Evolutionary conservation across 345 rosid genomes (phyloP), one percentile per base, ranked within the genome.

Genomic region (Populus ilicifolia): DNA sequence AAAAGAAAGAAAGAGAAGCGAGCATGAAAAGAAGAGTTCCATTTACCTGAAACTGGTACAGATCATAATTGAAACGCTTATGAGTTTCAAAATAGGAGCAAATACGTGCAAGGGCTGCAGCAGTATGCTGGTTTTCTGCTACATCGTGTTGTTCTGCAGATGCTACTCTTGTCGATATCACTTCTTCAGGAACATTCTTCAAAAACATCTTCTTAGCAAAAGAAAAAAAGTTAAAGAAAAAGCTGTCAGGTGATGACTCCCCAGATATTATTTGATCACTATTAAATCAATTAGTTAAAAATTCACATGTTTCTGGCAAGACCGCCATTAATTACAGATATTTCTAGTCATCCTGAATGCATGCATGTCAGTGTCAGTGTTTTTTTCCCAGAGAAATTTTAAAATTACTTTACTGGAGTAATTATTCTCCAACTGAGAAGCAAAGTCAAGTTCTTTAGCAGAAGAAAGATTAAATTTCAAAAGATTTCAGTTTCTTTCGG

Each of bases 11-110:
- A 20, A 70, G 8, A 33, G 8, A 62, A 36, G 6, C 35, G 17
- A 13, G 27, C 52, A 54, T 7, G 23, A 8, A 14, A 59, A 46
- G 46, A 13, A 16, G 44, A 67, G 35, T 71, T 38, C 38, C 41
- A 66, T 36, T 29, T 80, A 95, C 99, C 98, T 87, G 94, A 85
- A 95, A 95, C 72, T 83, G 86, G 89, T 89, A 90, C 33, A 92
- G 89, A 86, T 90, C 33, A 30, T 33, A 95, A 87, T 90, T 93
- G 89, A 93, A 95, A 85, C 90, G 96, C 84, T 82, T 86, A 83
- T 90, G 93, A 71, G 86, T 87, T 89, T 93, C 98, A 77, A 94
- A 90, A 79, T 86, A 93, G 67, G 77, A 84, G 90, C 99, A 95
- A 62, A 95, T 95, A 75, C 98, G 94, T 74, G 86, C 84, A 82